A percentile compares a stretch with the other conserved stretches of the same genome.
Conservation (phyloP, 495 filamentous ascomycete genomes). For the Aspergillus leporis region DNA sequence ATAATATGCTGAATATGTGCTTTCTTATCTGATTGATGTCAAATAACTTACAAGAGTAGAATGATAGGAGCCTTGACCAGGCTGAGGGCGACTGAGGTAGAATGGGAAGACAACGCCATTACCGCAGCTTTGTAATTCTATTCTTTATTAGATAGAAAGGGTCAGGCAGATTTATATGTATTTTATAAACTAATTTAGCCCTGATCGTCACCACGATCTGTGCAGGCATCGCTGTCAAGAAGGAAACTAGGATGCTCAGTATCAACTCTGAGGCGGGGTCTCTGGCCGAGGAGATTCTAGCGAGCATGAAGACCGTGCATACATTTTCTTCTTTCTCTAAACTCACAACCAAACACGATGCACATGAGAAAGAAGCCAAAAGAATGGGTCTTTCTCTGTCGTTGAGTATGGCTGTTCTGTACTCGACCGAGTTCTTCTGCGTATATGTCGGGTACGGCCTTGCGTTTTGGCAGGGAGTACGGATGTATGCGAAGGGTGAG, state of each 20-base stretch:
- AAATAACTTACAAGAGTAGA: too few species aligned
- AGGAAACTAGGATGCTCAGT: constrained; percentile 21
- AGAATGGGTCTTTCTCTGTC: constrained; percentile 27
- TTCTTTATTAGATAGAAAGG: too few species aligned
- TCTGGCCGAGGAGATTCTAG: constrained; percentile 46
- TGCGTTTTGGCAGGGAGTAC: constrained; percentile 50
- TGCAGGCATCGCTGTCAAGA: constrained; percentile 12
- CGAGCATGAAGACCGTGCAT: constrained; percentile 46
- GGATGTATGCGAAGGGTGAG: constrained; percentile 31
- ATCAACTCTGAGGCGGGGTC: constrained; percentile 23
- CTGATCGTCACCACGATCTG: constrained; percentile 12
- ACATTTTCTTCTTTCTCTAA: constrained; percentile 44
- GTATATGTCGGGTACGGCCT: constrained; percentile 45
- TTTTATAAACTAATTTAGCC: too few species aligned
- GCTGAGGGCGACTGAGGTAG: too few species aligned
- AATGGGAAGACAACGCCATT: too few species aligned
- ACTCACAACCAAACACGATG: constrained; percentile 34
- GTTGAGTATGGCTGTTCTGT: constrained; percentile 38
- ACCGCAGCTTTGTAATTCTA: too few species aligned
- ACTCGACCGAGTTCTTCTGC: constrained; percentile 41
- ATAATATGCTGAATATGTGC: too few species aligned
- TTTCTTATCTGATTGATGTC: too few species aligned
- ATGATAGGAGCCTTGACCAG: too few species aligned
- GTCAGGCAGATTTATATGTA: too few species aligned
- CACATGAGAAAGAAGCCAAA: constrained; percentile 26